Evolutionary conservation across 2,329 filamentous ascomycete genomes (phyloP).

Genomic region (Trichoderma semiorbis): DNA sequence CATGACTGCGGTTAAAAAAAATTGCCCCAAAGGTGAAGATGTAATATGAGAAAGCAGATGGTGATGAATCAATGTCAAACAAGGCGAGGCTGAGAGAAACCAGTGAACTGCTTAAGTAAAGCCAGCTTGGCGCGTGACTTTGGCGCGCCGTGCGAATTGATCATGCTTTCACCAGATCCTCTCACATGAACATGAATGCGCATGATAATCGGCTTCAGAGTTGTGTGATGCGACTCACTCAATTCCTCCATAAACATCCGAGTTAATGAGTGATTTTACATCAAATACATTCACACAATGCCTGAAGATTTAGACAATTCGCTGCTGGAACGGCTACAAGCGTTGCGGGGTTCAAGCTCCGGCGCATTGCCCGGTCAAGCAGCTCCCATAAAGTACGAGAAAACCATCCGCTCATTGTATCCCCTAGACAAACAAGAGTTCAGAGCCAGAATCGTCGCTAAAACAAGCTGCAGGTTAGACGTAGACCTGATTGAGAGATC

Average conservation of each 20-base stretch:
- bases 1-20: neutral
- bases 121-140: conserved; percentile 10
- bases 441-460: neutral
- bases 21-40: neutral
- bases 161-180: neutral
- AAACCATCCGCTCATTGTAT: neutral
- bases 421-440: neutral
- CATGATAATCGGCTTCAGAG: neutral
- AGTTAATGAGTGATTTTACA: neutral
- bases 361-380: conserved; percentile 33
- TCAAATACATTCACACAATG: conserved; percentile 25
- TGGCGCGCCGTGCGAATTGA: neutral
- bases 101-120: neutral
- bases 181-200: conserved; percentile 2
- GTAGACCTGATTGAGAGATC: conserved; percentile 41
- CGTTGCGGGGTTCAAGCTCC: conserved; percentile 37
- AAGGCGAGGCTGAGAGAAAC: neutral
- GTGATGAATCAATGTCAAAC: neutral
- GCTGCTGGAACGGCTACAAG: conserved; percentile 53
- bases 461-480: conserved; percentile 24
- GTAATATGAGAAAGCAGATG: neutral
- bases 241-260: neutral
- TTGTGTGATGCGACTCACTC: neutral
- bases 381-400: conserved; percentile 40
- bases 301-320: conserved; percentile 42